A percentile compares a stretch with the other conserved stretches of the same genome.
phyloP scores from a whole-genome alignment of 2,329 filamentous ascomycete genomes.

The Furcasterigmium sp. region DNA sequence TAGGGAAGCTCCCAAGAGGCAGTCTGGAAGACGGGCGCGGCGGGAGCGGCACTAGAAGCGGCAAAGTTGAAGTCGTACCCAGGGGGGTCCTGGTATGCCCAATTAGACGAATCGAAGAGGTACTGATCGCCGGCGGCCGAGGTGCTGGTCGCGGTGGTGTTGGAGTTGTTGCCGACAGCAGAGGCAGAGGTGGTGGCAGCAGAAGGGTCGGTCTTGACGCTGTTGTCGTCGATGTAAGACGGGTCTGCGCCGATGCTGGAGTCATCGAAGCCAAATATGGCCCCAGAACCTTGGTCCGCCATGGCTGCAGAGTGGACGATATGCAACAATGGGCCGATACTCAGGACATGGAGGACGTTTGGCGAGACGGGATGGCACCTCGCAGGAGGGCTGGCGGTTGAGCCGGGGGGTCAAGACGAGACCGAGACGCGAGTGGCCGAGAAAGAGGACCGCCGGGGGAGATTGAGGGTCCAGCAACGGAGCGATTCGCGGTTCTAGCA shows the following conservation, averaged over 20 bases:
- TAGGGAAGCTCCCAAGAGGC: slow-evolving; percentile 27
- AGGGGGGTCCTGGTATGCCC: slow-evolving; percentile 43
- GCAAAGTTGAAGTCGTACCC: slow-evolving; percentile 35
- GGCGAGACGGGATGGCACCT: too few species aligned
- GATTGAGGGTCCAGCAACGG: not conserved
- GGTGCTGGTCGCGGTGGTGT: slow-evolving; percentile 21
- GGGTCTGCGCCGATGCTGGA: slow-evolving; percentile 22
- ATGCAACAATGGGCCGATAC: slow-evolving; percentile 17
- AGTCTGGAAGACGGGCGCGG: slow-evolving; percentile 24
- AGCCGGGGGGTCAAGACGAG: too few species aligned
- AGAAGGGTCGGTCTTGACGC: slow-evolving; percentile 10
- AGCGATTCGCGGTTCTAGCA: not conserved
- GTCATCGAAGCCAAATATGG: slow-evolving; percentile 40
- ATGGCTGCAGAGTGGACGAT: slow-evolving; percentile 19
- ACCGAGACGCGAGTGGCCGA: too few species aligned
- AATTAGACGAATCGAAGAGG: slow-evolving; percentile 32
- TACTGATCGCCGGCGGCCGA: slow-evolving; percentile 22
- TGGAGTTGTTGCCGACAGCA: slow-evolving; percentile 15
- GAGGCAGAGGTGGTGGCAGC: slow-evolving; percentile 10
- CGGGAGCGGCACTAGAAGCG: slow-evolving; percentile 26
- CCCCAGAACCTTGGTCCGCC: slow-evolving; percentile 33
- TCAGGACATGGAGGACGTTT: slow-evolving; percentile 7
- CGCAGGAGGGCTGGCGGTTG: too few species aligned
- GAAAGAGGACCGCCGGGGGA: too few species aligned
- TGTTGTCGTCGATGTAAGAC: slow-evolving; percentile 26